A percentile compares a stretch with the other conserved stretches of the same genome.
Evolutionary conservation across 163 green algal genomes (phyloP).

Genomic region (Chlorella variabilis): DNA sequence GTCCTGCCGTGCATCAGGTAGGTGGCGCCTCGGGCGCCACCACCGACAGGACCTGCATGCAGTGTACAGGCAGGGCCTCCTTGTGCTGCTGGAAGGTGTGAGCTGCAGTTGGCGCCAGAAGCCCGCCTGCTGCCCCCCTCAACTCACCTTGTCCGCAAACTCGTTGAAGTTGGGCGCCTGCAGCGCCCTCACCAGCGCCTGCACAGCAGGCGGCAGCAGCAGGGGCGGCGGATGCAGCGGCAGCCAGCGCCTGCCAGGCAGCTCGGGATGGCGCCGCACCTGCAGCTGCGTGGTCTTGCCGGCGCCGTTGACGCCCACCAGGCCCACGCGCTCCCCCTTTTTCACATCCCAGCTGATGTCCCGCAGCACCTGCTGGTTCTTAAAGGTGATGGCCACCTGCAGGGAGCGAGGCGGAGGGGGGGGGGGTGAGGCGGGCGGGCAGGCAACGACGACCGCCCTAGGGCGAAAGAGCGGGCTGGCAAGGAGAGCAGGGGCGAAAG

Average conservation of each 20-base stretch:
- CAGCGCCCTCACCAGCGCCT: slow-evolving; percentile 43
- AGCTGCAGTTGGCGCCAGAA: not conserved
- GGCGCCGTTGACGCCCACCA: slow-evolving; percentile 98
- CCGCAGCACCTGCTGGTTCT: slow-evolving; percentile 93
- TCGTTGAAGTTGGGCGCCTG: slow-evolving; percentile 51
- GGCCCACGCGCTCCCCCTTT: slow-evolving; percentile 93
- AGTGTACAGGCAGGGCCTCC: no score
- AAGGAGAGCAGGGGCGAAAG: not conserved
- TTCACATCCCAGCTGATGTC: slow-evolving; percentile 96
- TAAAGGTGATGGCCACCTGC: slow-evolving; percentile 94
- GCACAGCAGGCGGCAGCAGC: not conserved
- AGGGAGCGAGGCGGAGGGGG: not conserved
- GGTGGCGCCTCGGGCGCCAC: no score
- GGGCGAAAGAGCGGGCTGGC: not conserved
- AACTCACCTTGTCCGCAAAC: slow-evolving; percentile 30
- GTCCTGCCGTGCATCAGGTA: no score
- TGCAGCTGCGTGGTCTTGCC: slow-evolving; percentile 98
- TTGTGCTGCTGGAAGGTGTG: no score
- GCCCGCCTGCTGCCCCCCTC: not conserved
- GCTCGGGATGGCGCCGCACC: not conserved
- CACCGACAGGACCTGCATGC: no score
- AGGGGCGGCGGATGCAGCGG: not conserved
- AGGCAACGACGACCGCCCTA: not conserved
- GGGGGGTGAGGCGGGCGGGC: not conserved
- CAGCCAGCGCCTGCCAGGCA: not conserved